Percentiles rank a stretch among this genome's conserved stretches.
These are phyloP conservation scores for Cantharellus cinnabarinus DNA, from an alignment of 768 basidiomycete species.

Conservation along the genomic window DNA sequence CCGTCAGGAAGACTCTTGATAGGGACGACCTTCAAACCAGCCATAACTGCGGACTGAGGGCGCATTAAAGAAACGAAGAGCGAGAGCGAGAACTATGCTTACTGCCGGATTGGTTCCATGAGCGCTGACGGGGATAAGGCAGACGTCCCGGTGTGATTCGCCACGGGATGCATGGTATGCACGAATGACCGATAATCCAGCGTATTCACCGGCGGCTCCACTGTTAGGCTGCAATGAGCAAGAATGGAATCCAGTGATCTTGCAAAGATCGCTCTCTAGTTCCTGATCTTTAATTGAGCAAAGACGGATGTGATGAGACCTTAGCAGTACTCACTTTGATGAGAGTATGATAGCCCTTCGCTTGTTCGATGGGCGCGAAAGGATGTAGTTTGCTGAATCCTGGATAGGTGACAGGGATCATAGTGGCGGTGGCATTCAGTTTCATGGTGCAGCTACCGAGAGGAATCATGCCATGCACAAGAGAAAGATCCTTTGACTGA, in stretches of 20 bases:
- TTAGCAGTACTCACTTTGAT: slow-evolving; percentile 37
- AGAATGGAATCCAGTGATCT: slow-evolving; percentile 88
- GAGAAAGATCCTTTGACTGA: slow-evolving; percentile 82
- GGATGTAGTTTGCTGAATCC: slow-evolving; percentile 84
- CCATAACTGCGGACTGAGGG: slow-evolving; percentile 79
- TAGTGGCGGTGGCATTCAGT: slow-evolving; percentile 92
- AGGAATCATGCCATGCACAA: slow-evolving; percentile 92
- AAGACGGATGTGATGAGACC: not conserved
- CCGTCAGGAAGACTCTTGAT: slow-evolving; percentile 79
- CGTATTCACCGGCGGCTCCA: slow-evolving; percentile 92
- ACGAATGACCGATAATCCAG: slow-evolving; percentile 84
- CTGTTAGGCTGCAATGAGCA: slow-evolving; percentile 98
- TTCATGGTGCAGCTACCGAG: slow-evolving; percentile 97
- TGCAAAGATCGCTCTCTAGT: slow-evolving; percentile 76
- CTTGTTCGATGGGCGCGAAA: slow-evolving; percentile 78
- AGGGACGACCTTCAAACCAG: slow-evolving; percentile 89
- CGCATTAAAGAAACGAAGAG: not conserved
- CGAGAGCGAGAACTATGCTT: slow-evolving; percentile 16
- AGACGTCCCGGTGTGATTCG: slow-evolving; percentile 71
- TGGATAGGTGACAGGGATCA: slow-evolving; percentile 91
- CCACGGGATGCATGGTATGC: slow-evolving; percentile 86
- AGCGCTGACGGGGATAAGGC: slow-evolving; percentile 85
- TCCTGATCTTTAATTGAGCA: slow-evolving; percentile 30
- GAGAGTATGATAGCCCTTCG: slow-evolving; percentile 63
- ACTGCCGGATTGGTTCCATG: slow-evolving; percentile 98